These are phyloP conservation scores for Pterulicium gracile DNA, from an alignment of 1,284 basidiomycete genomes.

Conservation along the genomic window DNA sequence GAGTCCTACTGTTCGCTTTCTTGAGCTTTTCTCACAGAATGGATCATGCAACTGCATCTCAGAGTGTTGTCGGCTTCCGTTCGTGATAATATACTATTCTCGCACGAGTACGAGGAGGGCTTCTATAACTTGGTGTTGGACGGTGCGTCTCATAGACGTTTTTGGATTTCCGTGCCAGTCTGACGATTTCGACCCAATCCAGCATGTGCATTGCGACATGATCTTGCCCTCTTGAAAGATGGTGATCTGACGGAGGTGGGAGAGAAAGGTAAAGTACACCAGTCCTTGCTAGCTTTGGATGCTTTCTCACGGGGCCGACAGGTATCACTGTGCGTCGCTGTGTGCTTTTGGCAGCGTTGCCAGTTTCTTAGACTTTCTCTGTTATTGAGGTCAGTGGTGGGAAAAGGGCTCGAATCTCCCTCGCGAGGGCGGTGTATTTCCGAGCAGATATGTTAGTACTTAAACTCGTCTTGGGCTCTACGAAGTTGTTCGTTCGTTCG, in stretches of 20 bases:
- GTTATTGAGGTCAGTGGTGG: constrained; percentile 38
- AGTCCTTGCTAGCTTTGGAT: no score
- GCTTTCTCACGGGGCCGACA: no score
- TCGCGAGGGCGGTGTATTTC: constrained; percentile 20
- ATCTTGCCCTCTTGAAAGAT: constrained; percentile 65
- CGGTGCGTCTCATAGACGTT: constrained; percentile 29
- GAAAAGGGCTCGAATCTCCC: constrained; percentile 39
- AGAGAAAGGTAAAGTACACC: constrained; percentile 61
- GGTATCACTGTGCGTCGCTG: constrained; percentile 26
- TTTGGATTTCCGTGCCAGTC: background rate
- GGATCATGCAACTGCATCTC: constrained; percentile 6
- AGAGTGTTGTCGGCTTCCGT: constrained; percentile 80
- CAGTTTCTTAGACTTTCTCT: background rate
- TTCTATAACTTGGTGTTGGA: constrained; percentile 71
- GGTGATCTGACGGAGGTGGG: constrained; percentile 75
- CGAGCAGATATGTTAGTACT: constrained; percentile 34
- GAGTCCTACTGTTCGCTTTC: constrained; percentile 14
- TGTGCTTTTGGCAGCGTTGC: background rate
- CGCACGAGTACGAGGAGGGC: constrained; percentile 73
- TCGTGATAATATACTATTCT: constrained; percentile 86
- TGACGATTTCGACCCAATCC: constrained; percentile 2
- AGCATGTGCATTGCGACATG: constrained; percentile 82
- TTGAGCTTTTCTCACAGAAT: background rate
- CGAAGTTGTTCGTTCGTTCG: no score
- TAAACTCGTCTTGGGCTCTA: no score